Base-by-base conservation (phyloP, 306 rosid genomes). In the Trifolium subterraneum region DNA sequence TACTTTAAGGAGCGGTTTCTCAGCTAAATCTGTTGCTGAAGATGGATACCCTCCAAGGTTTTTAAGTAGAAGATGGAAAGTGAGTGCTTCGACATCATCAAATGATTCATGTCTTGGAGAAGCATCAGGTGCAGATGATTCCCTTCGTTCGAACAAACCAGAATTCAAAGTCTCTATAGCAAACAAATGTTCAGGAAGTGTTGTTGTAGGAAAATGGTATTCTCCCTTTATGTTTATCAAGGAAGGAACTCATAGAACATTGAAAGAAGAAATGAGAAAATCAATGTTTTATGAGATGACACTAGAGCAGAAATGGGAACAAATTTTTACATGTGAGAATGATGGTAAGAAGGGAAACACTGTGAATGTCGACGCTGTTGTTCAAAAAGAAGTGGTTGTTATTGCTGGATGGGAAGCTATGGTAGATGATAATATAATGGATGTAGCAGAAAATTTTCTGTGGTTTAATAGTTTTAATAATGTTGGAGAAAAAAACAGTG, bases 161-260 rank as follows among this genome's bases (percentile, higher is more conserved):
- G 73, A 74, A 2, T 74, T 92, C 59, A 19, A 75, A 18, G 76
- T 76, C 63, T 33, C 89, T 15, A 2, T 79, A 6, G 66, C 48
- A 1, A 31, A 47, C 5, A 29, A 0, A 3, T 68, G 60, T 39
- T 82, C 88, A 5, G 77, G 78, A 18, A n/a, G 74, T 29, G 73
- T 85, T 60, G 78, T 36, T 68, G 87, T 92, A 13, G 98, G 96
- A n/a, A 90, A 84, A 69, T 90, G 96, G 96, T 84, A 92, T 25
- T 68, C 85, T 51, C 98, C 96, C 74, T 85, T 90, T 31, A 70
- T 87, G 80, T 90, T 90, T 52, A 22, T 92, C 44, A 84, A 76
- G 80, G 98, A 88, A 64, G 82, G 90, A 56, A 31, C 77, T 54
- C 72, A 45, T 20, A 85, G 7, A 64, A 83, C 83, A 59, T 29